Evolutionary conservation across 805 yeast species (phyloP).

Genomic region (Cyberlindnera japonica): DNA sequence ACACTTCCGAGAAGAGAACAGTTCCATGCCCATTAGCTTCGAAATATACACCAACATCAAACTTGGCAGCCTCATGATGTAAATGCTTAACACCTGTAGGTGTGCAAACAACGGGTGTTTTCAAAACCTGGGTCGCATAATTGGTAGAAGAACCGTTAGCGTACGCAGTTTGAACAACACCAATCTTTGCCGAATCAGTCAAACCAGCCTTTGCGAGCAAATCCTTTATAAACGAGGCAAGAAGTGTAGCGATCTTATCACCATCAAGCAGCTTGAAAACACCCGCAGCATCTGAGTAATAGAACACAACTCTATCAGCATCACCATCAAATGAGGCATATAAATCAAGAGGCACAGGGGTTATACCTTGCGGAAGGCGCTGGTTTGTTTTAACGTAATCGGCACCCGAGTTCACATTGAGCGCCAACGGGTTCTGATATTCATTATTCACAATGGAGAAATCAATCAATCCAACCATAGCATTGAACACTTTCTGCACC

Average conservation of each 20-base stretch:
- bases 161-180: conserved; percentile 96
- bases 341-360: conserved; percentile 43
- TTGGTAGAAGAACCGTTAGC: conserved; percentile 92
- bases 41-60: conserved; percentile 89
- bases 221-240: conserved; percentile 63
- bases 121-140: conserved; percentile 56
- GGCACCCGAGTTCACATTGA: conserved; percentile 88
- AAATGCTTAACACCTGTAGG: conserved; percentile 96
- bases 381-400: conserved; percentile 93
- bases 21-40: conserved; percentile 99
- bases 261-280: conserved; percentile 75
- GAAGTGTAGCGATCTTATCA: conserved; percentile 84
- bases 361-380: conserved; percentile 60
- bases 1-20: conserved; percentile 66
- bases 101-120: conserved; percentile 80
- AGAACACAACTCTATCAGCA: conserved; percentile 91
- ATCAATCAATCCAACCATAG: conserved; percentile 39
- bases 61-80: conserved; percentile 83
- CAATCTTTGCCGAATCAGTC: conserved; percentile 41
- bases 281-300: conserved; percentile 40
- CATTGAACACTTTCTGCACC: conserved; percentile 44
- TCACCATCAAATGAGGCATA: conserved; percentile 94
- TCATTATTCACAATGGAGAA: conserved; percentile 52
- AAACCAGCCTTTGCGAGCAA: conserved; percentile 43
- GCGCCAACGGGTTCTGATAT: conserved; percentile 47